Evolutionary conservation across 805 yeast species (phyloP).

Genomic region (Suhomyces sp.): DNA sequence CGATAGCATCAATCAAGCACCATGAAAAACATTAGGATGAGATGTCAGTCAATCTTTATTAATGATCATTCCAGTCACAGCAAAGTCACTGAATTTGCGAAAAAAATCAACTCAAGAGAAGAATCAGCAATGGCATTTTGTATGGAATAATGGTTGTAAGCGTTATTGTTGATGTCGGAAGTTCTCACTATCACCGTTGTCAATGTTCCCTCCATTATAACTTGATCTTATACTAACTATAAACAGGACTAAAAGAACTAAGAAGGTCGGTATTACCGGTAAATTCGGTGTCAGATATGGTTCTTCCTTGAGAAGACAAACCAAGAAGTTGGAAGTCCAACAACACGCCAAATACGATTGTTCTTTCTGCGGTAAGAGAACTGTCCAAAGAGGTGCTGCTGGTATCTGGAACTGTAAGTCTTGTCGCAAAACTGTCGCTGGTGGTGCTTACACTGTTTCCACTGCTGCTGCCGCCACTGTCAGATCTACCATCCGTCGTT

Average conservation of each 20-base stretch:
- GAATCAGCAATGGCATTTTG: too few relatives aligned
- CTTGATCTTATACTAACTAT: conserved; percentile 39
- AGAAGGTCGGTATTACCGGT: conserved; percentile 99
- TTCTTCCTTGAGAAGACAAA: conserved; percentile 99
- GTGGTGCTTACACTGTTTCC: conserved; percentile 99
- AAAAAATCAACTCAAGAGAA: too few relatives aligned
- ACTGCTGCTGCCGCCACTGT: conserved; percentile 99
- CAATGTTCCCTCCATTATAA: too few relatives aligned
- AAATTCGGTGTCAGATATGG: conserved; percentile 99
- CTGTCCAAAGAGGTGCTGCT: conserved; percentile 95
- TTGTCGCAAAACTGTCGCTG: conserved; percentile 96
- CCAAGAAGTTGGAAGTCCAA: conserved; percentile 98
- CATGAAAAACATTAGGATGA: too few relatives aligned
- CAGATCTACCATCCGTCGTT: conserved; percentile 99
- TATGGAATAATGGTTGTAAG: too few relatives aligned
- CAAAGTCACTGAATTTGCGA: too few relatives aligned
- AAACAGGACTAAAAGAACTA: conserved; percentile 97
- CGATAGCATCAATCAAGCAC: too few relatives aligned
- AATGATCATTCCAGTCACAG: too few relatives aligned
- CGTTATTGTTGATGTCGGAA: too few relatives aligned
- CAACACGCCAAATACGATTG: conserved; percentile 99
- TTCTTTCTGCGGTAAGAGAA: conserved; percentile 99
- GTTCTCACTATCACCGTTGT: too few relatives aligned
- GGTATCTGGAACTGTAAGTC: conserved; percentile 99
- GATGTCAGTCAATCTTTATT: too few relatives aligned